A percentile compares a stretch with the other conserved stretches of the same genome.
Conservation (phyloP, 108 stramenopile genomes). For the Fragilaria crotonensis region DNA sequence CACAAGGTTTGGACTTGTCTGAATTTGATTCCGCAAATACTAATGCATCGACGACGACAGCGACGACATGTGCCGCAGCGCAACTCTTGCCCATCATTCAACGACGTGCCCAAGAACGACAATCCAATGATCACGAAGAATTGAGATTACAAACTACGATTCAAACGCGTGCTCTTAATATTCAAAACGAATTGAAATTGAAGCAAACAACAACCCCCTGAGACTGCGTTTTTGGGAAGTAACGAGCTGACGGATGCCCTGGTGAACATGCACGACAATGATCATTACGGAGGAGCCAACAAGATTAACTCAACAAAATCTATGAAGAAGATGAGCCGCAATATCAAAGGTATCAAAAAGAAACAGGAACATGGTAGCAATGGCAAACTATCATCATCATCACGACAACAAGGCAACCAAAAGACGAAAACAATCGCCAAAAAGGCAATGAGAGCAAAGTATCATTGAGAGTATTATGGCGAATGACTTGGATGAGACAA, state of each 20-base stretch:
- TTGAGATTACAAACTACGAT: conserved; percentile 6
- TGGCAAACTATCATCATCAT: no score
- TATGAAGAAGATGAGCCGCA: not conserved
- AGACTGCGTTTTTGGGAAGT: no score
- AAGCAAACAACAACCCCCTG: no score
- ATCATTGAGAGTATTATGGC: no score
- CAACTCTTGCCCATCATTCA: conserved; percentile 12
- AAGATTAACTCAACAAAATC: no score
- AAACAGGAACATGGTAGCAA: not conserved
- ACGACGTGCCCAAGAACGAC: conserved; percentile 7
- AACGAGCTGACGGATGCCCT: no score
- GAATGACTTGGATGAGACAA: no score
- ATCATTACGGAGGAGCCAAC: conserved; percentile 8
- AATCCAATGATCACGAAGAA: conserved; percentile 15
- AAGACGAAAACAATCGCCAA: no score
- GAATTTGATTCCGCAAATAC: conserved; percentile 14
- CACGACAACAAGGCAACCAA: no score
- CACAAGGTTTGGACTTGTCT: conserved; percentile 25
- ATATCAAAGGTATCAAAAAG: not conserved
- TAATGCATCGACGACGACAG: not conserved
- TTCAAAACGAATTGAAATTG: conserved; percentile 8
- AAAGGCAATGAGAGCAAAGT: no score
- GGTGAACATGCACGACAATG: conserved; percentile 21
- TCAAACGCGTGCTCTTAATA: not conserved
- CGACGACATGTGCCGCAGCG: conserved; percentile 13